Conservation (phyloP, 1,284 basidiomycete genomes). For the Golubevia pallescens region DNA sequence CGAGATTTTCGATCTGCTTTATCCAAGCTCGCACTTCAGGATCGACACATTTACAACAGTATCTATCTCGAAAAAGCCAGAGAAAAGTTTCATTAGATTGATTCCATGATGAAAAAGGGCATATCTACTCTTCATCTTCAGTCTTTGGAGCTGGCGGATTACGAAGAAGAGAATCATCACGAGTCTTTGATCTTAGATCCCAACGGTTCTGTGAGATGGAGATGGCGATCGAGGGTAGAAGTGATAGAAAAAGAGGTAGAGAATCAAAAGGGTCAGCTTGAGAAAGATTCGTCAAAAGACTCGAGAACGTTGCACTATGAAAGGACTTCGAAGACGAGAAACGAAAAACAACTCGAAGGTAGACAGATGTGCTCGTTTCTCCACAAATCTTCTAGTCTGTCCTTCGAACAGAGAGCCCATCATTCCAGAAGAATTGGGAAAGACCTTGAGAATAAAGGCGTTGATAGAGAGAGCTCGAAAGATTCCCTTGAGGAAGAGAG, state of each 20-base stretch:
- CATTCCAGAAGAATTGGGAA: too few species aligned
- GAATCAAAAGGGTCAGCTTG: not conserved
- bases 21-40: not conserved
- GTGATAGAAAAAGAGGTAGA: not conserved
- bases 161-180: constrained; percentile 32
- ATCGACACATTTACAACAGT: not conserved
- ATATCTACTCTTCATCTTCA: constrained; percentile 24
- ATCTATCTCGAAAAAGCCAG: not conserved
- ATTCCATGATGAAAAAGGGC: too few species aligned
- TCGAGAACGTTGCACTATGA: too few species aligned
- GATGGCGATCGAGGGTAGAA: not conserved
- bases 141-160: constrained; percentile 18
- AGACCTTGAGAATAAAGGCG: too few species aligned
- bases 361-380: too few species aligned
- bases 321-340: too few species aligned
- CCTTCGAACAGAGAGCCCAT: too few species aligned
- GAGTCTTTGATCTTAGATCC: constrained; percentile 45
- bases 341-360: too few species aligned
- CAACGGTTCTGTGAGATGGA: constrained; percentile 29
- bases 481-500: too few species aligned
- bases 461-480: too few species aligned
- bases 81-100: not conserved
- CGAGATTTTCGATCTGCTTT: not conserved
- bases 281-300: not conserved
- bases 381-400: too few species aligned